Evolutionary conservation across 2,329 filamentous ascomycete genomes (phyloP), one percentile per base, ranked within the genome.

Genomic region (Phialophora verrucosa): DNA sequence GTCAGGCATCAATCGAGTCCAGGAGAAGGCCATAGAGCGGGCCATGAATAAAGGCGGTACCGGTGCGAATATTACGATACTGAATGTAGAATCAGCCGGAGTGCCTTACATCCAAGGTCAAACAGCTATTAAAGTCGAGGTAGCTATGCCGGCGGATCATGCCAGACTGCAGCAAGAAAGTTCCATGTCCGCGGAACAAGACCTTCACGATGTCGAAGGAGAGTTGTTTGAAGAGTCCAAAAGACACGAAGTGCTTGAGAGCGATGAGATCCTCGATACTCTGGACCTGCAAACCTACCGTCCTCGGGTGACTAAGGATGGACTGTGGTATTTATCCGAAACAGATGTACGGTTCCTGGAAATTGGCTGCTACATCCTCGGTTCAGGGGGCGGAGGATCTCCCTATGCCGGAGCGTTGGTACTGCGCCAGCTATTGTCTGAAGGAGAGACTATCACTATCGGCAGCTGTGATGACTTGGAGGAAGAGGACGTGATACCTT

Each of bases 361-460:
- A 2, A 78, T 78, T 32, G 82, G 82, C 4, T 83, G 81, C 67
- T 83, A 83, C 64, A 80, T 83, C 17, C 75, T 83, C 5, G 82
- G 82, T 23, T 82, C 79, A n/a, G 82, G 79, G 11, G 82, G 82
- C 7, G 82, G 82, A 50, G 82, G 82, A 4, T 80, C 78, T n/a
- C 81, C 82, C 0, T 80, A 79, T 63, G 76, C 76, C 1, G 78
- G 76, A 20, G 80, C 79, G 72, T 72, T 83, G 42, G 77, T 78
- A 25, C 73, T 82, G 35, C 74, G 78, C 38, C 76, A 78, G 27
- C 76, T 80, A 29, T 65, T 83, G 25, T 73, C 76, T 60, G 72
- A 75, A 44, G 78, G 82, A 2, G 73, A 77, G 6, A 78, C 74
- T 2, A 75, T 83, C 38, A 76, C 78, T 14, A 76, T 83, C 11